Base-by-base conservation (phyloP, 2,329 filamentous ascomycete species). In the Sclerotinia minor region DNA sequence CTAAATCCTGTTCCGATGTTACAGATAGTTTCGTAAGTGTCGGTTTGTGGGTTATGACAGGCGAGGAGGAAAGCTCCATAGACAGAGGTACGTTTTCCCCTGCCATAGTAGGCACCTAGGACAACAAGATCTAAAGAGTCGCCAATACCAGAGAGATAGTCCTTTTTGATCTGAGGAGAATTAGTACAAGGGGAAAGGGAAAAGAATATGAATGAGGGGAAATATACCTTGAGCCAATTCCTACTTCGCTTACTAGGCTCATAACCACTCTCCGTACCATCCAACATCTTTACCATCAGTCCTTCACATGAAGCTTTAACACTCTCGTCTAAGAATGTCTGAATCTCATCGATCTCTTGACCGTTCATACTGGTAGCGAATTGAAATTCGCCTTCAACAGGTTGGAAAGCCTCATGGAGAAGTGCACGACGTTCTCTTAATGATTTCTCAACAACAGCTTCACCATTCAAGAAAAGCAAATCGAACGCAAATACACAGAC, bases 201-300 rank as follows among this genome's bases (percentile, higher is more conserved):
- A 52, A 13, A 29, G 13, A 26, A 17, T 53, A 17, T 17, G 57
- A 24, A 45, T 64, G 52, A 47, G 44, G n/a, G 38, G 17, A 58
- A 61, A 71, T 77, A 75, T 83, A 91, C 90, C 84, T 99, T 99
- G 72, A 99, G 90, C 95, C 95, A 99, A 77, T 99, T 99, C 69
- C 95, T 91, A 79, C 92, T 96, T 72, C 95, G 90, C 78, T 96
- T 97, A 75, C 92, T 96, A 26, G 95, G 95, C 80, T 98, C 94
- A 77, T 99, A 99, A 74, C 92, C 92, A 73, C 92, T 96, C 79
- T 97, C 94, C 8, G 86, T 83, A 0, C 94, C 95, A 77, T 98
- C 94, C 69, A 99, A 81, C 95, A 99, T 99, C 83, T 99, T 99
- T 19, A 99, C 95, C 95, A 99, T 99, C 65, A 99, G 83, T 15